phyloP scores from a whole-genome alignment of 805 yeast genomes.

The Ogataea pilisensis region DNA sequence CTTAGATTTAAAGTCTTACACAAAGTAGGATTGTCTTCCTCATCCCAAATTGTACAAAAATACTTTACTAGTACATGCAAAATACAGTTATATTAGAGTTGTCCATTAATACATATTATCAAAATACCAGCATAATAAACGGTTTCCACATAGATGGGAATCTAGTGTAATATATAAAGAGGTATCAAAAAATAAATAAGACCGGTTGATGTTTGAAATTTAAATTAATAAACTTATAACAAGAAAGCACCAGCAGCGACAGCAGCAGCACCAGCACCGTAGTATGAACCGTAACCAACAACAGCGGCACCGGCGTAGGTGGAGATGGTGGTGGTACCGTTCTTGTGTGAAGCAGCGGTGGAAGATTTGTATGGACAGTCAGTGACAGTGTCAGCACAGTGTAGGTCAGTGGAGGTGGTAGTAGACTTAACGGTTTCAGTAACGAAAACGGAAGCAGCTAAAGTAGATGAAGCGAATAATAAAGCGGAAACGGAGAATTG shows the following conservation, averaged over 20 bases:
- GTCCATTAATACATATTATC: no score
- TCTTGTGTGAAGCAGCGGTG: slow-evolving; percentile 24
- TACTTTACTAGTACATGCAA: no score
- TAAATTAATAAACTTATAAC: slow-evolving; percentile 16
- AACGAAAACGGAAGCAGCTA: slow-evolving; percentile 27
- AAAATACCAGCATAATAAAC: no score
- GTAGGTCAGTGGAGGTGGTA: slow-evolving; percentile 36
- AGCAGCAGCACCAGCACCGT: slow-evolving; percentile 30
- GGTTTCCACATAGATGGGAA: no score
- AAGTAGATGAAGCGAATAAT: slow-evolving; percentile 35
- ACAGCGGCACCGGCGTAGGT: slow-evolving; percentile 33
- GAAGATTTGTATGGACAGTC: slow-evolving; percentile 19
- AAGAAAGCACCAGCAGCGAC: slow-evolving; percentile 32
- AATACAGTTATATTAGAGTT: no score
- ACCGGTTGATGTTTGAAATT: no score
- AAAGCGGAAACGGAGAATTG: slow-evolving; percentile 42
- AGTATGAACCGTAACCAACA: slow-evolving; percentile 18
- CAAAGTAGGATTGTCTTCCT: no score
- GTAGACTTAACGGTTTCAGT: slow-evolving; percentile 36
- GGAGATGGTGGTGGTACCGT: slow-evolving; percentile 25
- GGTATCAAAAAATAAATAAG: no score
- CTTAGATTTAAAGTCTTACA: no score
- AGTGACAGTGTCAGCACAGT: slow-evolving; percentile 35
- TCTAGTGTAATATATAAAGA: no score
- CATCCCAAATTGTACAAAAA: no score